A percentile compares a stretch with the other conserved stretches of the same genome.
phyloP scores from a whole-genome alignment of 345 rosid species.

The Ricinus communis region DNA sequence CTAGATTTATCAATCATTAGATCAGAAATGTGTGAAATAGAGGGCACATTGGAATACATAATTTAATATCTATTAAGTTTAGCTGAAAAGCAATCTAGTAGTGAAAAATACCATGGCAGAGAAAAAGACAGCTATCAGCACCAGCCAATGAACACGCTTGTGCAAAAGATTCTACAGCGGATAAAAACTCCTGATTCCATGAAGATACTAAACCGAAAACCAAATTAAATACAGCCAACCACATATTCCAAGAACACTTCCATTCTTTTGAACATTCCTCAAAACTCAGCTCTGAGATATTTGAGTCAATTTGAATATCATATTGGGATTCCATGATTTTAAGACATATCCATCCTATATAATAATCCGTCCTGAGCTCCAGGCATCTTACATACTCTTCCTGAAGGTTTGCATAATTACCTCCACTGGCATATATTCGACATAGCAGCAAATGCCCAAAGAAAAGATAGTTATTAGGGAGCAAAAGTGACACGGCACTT shows the following conservation, averaged over 20 bases:
- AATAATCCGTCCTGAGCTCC: constrained; percentile 71
- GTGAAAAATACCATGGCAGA: constrained; percentile 62
- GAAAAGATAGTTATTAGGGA: constrained; percentile 64
- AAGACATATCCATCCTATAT: constrained; percentile 74
- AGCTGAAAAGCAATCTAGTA: constrained; percentile 5
- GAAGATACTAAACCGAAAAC: constrained; percentile 56
- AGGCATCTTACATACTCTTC: constrained; percentile 67
- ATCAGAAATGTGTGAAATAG: not conserved
- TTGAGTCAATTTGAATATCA: constrained; percentile 47
- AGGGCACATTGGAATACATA: not conserved
- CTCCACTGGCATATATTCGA: constrained; percentile 75
- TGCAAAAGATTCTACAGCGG: constrained; percentile 61
- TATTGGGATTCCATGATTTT: constrained; percentile 66
- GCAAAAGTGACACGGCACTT: constrained; percentile 54
- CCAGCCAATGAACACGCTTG: constrained; percentile 58
- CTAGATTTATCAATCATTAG: constrained; percentile 36
- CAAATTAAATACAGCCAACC: constrained; percentile 59
- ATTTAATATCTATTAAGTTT: not conserved
- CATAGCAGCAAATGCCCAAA: constrained; percentile 73
- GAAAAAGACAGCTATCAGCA: constrained; percentile 66
- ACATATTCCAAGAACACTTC: constrained; percentile 51
- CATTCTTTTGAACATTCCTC: constrained; percentile 43
- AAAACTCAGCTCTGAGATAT: constrained; percentile 47
- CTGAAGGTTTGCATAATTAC: constrained; percentile 38
- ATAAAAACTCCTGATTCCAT: constrained; percentile 46